Evolutionary conservation across 176 grass and related monocot species (phyloP).

Genomic region (Tuctoria greenei): DNA sequence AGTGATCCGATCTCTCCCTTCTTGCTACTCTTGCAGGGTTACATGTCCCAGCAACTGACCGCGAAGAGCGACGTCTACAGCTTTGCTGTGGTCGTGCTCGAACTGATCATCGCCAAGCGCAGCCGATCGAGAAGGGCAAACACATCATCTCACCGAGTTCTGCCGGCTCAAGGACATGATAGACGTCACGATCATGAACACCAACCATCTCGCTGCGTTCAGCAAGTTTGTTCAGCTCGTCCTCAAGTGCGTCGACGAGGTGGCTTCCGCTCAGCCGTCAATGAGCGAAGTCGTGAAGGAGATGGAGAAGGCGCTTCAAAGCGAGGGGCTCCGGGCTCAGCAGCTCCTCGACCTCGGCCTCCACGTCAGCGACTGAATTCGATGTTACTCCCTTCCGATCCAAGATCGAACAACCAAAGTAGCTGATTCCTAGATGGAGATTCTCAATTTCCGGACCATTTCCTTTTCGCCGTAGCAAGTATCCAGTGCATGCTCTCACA

Average conservation of each 20-base stretch:
- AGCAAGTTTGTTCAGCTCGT: slow-evolving; percentile 73
- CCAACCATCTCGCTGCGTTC: slow-evolving; percentile 64
- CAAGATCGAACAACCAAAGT: slow-evolving; percentile 87
- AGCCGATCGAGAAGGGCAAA: slow-evolving; percentile 87
- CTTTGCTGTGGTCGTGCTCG: slow-evolving; percentile 92
- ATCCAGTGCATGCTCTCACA: no score
- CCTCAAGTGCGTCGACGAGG: slow-evolving; percentile 66
- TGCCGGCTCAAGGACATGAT: slow-evolving; percentile 72
- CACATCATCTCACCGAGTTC: slow-evolving; percentile 74
- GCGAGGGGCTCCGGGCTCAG: slow-evolving; percentile 57
- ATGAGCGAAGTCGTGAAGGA: slow-evolving; percentile 90
- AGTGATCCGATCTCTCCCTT: slow-evolving; percentile 1
- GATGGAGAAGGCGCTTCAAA: slow-evolving; percentile 79
- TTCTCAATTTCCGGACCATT: background rate
- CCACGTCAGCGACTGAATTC: slow-evolving; percentile 67
- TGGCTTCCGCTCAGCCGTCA: slow-evolving; percentile 45
- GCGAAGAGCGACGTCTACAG: slow-evolving; percentile 97
- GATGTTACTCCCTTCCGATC: slow-evolving; percentile 44
- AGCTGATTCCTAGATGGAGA: slow-evolving; percentile 35
- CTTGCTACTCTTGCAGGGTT: slow-evolving; percentile 59
- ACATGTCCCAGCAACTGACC: slow-evolving; percentile 85
- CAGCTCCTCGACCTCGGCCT: slow-evolving; percentile 57
- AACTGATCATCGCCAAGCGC: slow-evolving; percentile 73
- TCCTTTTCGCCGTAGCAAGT: background rate
- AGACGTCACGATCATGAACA: slow-evolving; percentile 58